phyloP scores from a whole-genome alignment of 192 early-diverging fungal species.

The Coemansia sp. region DNA sequence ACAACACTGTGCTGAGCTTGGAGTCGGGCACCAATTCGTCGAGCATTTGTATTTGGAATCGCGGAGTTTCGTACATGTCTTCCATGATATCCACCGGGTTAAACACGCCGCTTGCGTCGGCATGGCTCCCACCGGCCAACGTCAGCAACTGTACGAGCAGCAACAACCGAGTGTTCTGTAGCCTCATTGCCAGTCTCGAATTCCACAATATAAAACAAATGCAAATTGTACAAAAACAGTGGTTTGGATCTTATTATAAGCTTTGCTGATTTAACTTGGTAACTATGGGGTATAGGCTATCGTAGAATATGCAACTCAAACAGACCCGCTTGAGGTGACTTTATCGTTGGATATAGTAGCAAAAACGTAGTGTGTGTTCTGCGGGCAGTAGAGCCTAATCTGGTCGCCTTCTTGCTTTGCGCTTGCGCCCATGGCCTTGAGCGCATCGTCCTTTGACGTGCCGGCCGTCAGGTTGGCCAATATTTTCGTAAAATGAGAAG shows the following conservation, averaged over 20 bases:
- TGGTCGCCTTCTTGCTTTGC: constrained; percentile 7
- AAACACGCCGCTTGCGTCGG: constrained; percentile 3
- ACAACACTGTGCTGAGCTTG: constrained; percentile 11
- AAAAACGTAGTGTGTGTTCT: constrained; percentile 7
- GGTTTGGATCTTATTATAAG: too few species aligned
- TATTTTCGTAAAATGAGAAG: constrained; percentile 5
- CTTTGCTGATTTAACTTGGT: too few species aligned
- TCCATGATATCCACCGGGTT: constrained; percentile 32
- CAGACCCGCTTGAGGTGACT: constrained; percentile 2
- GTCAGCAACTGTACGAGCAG: not conserved
- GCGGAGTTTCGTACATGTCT: constrained; percentile 33
- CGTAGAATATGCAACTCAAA: too few species aligned
- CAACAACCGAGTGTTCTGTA: not conserved
- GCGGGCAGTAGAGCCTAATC: constrained; percentile 15
- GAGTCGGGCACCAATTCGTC: constrained; percentile 28
- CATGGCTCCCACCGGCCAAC: not conserved
- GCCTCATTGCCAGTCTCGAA: not conserved
- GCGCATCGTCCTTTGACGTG: constrained; percentile 9
- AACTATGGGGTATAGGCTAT: too few species aligned
- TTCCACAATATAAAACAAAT: not conserved
- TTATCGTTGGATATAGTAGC: constrained; percentile 5
- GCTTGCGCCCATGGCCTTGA: constrained; percentile 2
- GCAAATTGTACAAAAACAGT: not conserved
- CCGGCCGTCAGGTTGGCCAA: constrained; percentile 11
- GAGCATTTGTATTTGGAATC: constrained; percentile 27